Conservation (phyloP, 495 filamentous ascomycete genomes). For the Chaetomium cochliodes region DNA sequence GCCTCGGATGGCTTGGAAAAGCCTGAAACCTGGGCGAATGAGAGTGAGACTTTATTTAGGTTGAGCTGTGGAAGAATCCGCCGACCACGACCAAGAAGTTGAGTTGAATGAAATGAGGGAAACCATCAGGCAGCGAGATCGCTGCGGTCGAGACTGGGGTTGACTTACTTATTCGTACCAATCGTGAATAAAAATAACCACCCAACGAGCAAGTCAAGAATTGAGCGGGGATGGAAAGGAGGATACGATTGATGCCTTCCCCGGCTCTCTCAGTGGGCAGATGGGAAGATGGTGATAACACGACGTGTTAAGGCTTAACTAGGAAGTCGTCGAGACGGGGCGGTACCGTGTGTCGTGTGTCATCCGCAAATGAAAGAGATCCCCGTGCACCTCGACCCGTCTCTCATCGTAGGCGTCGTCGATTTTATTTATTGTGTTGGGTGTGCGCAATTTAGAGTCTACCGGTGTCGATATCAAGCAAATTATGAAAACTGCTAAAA, state of each 20-base stretch:
- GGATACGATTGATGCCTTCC: no score
- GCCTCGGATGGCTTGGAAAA: slow-evolving; percentile 1
- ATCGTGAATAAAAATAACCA: neutral
- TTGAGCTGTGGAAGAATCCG: no score
- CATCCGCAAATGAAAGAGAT: slow-evolving; percentile 13
- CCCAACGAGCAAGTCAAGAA: neutral
- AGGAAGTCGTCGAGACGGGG: neutral
- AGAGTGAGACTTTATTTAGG: neutral
- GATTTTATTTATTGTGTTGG: neutral
- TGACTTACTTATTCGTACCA: no score
- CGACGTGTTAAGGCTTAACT: neutral
- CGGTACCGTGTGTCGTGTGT: neutral
- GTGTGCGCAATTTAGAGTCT: neutral
- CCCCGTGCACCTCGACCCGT: neutral
- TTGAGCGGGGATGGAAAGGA: no score
- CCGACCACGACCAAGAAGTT: no score
- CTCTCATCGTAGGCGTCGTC: slow-evolving; percentile 2
- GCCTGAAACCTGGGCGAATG: slow-evolving; percentile 15
- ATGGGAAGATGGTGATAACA: neutral
- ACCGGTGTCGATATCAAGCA: neutral
- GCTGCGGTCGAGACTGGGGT: no score
- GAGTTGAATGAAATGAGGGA: neutral
- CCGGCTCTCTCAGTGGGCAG: neutral
- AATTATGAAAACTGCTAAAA: neutral
- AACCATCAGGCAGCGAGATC: neutral